Base-by-base conservation (phyloP, 2,329 filamentous ascomycete genomes). In the Dactylellina haptotyla region DNA sequence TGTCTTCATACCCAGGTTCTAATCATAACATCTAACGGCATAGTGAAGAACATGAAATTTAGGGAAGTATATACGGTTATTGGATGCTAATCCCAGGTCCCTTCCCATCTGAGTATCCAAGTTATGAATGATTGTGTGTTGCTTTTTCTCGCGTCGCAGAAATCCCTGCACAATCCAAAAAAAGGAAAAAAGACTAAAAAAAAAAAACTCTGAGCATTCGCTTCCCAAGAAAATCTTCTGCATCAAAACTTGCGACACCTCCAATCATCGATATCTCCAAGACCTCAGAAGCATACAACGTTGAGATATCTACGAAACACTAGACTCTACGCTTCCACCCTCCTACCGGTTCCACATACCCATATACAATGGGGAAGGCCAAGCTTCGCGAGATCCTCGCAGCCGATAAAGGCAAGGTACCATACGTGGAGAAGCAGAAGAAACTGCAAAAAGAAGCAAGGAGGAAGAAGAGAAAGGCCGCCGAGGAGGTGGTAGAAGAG, bases 371-470 rank as follows among this genome's bases (percentile, higher is more conserved):
- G 56, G 75, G 45, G 51, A 82, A 82, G 78, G 77, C 80, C 66
- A 85, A 84, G 76, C 80, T 87, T 61, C 85, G 84, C 79, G 80
- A 84, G 79, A 86, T 86, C 8, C 80, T 88, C 14, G 83, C 83
- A 50, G 84, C 84, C 41, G 84, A 88, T 54, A 86, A 87, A 79
- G 84, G 84, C 46, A 79, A 81, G 12, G 85, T 87, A 71, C 84
- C 84, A 51, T 81, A 77, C 54, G 57, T 75, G n/a, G 76, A 78
- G 25, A 77, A 77, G 56, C 73, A 84, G 76, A 85, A 86, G 74
- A 77, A 79, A 63, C 75, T 80, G 54, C 78, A 80, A 57, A 81
- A 81, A 75, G 80, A 81, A 63, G 78, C 78, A 14, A 82, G 80
- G 71, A 74, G 75, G 77, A 76, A 84, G 43, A 85, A 84, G 77